Percentiles rank a stretch among this genome's conserved stretches.
Evolutionary conservation across 73 alveolate species (phyloP).

Genomic region (Tetrahymena borealis): DNA sequence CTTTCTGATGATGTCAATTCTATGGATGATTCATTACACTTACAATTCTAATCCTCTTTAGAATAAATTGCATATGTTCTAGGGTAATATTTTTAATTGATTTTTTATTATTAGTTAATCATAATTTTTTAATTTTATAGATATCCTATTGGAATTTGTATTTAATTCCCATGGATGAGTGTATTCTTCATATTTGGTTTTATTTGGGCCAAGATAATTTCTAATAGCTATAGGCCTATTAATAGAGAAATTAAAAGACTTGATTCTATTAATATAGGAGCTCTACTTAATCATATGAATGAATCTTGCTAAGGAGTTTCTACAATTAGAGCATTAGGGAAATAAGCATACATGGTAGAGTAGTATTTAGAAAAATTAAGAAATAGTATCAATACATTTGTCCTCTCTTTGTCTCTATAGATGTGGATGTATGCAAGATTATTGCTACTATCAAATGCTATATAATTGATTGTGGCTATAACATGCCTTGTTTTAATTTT

Average conservation of each 20-base stretch:
- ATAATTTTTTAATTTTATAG: conserved; percentile 1
- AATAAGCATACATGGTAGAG: background rate
- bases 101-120: background rate
- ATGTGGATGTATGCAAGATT: conserved; percentile 26
- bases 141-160: conserved; percentile 15
- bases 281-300: conserved; percentile 14
- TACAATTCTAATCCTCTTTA: background rate
- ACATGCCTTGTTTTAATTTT: conserved; percentile 5
- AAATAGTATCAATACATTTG: conserved; percentile 3
- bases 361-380: conserved; percentile 11
- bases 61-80: conserved; percentile 22
- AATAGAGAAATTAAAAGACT: conserved; percentile 34
- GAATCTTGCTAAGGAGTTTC: conserved; percentile 29
- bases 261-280: conserved; percentile 24
- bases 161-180: conserved; percentile 31
- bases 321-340: conserved; percentile 19
- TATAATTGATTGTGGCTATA: conserved; percentile 13
- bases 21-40: conserved; percentile 19
- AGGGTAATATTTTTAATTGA: background rate
- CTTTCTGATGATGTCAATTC: conserved; percentile 19
- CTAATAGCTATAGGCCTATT: conserved; percentile 8
- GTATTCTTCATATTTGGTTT: background rate
- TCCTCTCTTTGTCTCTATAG: background rate
- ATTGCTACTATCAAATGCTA: conserved; percentile 4
- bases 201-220: background rate